phyloP scores from a whole-genome alignment of 1,284 basidiomycete species.

The Earliella scabrosa region DNA sequence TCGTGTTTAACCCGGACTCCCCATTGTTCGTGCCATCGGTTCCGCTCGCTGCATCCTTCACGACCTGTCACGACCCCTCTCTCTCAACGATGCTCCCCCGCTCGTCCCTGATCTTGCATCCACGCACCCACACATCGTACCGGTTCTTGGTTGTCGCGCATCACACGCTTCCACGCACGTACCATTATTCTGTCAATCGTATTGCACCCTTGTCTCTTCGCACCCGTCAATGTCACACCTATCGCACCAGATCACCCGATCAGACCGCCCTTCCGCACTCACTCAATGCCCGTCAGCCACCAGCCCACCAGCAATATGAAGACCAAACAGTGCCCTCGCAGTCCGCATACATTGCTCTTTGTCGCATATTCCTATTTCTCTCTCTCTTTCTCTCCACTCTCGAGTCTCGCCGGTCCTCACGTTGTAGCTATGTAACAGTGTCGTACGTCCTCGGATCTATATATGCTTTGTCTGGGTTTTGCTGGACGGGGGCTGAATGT shows the following conservation, averaged over 20 bases:
- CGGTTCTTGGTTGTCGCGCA: not conserved
- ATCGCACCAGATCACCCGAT: not conserved
- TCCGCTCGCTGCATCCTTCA: not conserved
- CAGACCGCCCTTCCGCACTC: no score
- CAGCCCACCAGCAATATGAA: not conserved
- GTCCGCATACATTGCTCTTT: not conserved
- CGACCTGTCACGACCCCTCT: conserved; percentile 4
- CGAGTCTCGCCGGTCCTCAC: no score
- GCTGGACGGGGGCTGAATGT: not conserved
- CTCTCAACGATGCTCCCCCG: no score
- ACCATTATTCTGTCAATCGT: conserved; percentile 18
- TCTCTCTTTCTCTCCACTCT: not conserved
- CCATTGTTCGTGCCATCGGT: conserved; percentile 2
- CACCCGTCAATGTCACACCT: conserved; percentile 16
- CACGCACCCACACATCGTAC: no score
- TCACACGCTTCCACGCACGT: not conserved
- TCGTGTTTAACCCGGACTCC: not conserved
- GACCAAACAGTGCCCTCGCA: not conserved
- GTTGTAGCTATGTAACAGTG: conserved; percentile 4
- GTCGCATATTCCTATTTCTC: not conserved
- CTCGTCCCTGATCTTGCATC: no score
- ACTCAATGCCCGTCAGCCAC: not conserved
- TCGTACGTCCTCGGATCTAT: not conserved
- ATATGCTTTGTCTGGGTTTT: no score
- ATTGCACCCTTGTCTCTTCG: not conserved